Base-by-base conservation (phyloP, 345 rosid genomes). In the Erodium maritimum region DNA sequence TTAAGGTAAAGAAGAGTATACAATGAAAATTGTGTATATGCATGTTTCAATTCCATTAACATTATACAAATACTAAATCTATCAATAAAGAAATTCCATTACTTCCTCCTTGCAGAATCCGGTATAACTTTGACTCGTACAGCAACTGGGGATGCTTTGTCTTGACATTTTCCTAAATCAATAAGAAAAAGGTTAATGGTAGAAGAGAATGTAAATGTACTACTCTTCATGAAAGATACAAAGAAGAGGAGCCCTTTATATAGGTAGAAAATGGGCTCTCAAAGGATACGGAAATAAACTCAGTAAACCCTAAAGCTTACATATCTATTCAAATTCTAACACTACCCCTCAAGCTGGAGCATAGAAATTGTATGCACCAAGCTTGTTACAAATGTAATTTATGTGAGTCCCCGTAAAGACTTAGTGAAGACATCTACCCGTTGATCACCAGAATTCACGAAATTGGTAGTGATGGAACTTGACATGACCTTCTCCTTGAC, bases 71-170 rank as follows among this genome's bases (percentile, higher is more conserved):
- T 22, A 24, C 21, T 51, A 37, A 54, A 45, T 54, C 22, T 3
- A 60, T 29, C 34, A 42, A 33, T 17, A 29, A 45, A 10, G 18
- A 56, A 19, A 23, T 29, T 21, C 52, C 42, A 66, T 77, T 77
- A 91, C 98, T 88, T 84, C 98, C 98, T 76, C 98, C 98, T 62
- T 91, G 95, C 24, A 91, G 78, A 29, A 88, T 82, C 66, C 84
- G 83, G 50, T 88, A 91, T 65, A 91, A 71, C 64, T 86, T 91
- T 2, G 98, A 88, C 73, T 91, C 98, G 69, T 88, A 86, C 37
- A 86, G 69, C 78, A 91, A 81, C 66, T 91, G 98, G 21, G 96
- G 98, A 79, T 88, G 98, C 75, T 83, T 88, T 54, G 99, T 89
- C 79, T 93, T 93, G 68, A 80, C 80, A 75, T 72, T 87, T 80